Conservation (phyloP, 306 rosid species). For the Mimosa bimucronata region DNA sequence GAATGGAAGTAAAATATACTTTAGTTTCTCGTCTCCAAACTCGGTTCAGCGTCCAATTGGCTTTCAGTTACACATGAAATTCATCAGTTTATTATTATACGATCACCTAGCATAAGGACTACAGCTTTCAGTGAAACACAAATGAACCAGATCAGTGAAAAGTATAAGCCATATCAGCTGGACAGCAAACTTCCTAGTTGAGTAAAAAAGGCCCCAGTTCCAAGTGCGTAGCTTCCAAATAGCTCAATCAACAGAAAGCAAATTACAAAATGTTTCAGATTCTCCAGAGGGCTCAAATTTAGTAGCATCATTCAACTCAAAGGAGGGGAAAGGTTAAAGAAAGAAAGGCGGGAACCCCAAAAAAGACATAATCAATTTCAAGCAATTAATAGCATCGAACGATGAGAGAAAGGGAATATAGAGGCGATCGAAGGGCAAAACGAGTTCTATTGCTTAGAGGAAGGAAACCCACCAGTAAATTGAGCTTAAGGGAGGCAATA, state of each 20-base stretch:
- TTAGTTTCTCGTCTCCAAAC: constrained; percentile 5
- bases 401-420: neutral
- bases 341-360: neutral
- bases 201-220: neutral
- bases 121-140: neutral
- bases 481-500: constrained; percentile 64
- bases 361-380: neutral
- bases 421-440: neutral
- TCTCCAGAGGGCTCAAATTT: neutral
- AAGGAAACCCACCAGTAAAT: constrained; percentile 61
- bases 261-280: neutral
- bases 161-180: neutral
- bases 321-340: neutral
- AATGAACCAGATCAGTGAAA: neutral
- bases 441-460: neutral
- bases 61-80: constrained; percentile 11
- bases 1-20: neutral
- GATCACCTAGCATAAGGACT: constrained; percentile 16
- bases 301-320: neutral
- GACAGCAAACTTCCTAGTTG: neutral
- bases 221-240: neutral
- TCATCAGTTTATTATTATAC: neutral
- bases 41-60: constrained; percentile 1
- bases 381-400: too few species aligned
- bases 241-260: neutral